Conservation (phyloP, 2,329 filamentous ascomycete genomes). For the Colletotrichum abscissum region DNA sequence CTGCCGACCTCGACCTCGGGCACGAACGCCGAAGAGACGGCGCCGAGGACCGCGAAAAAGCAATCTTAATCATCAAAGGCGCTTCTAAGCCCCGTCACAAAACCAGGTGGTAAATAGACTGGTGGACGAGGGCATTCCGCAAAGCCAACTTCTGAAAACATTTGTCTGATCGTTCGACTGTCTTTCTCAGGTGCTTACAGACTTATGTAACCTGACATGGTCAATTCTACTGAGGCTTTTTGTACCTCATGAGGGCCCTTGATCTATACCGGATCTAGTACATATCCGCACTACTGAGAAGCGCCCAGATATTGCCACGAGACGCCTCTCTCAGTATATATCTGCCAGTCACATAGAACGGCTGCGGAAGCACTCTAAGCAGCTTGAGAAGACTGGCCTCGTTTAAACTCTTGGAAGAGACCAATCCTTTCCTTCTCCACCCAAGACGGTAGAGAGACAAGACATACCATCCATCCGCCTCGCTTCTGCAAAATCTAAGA, state of each 20-base stretch:
- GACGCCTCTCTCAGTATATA: background rate
- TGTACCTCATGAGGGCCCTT: too few relatives aligned
- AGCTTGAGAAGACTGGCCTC: background rate
- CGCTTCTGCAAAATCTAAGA: too few relatives aligned
- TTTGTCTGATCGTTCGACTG: too few relatives aligned
- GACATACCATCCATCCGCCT: too few relatives aligned
- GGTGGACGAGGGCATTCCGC: background rate
- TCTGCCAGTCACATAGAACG: background rate
- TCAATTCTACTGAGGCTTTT: background rate
- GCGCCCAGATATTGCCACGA: background rate
- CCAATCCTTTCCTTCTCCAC: background rate
- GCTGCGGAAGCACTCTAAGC: background rate
- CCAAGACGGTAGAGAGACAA: background rate
- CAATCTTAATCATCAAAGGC: background rate
- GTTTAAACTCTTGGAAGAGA: background rate
- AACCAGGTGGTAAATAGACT: too few relatives aligned
- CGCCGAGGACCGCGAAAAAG: slow-evolving; percentile 1
- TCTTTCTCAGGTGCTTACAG: background rate
- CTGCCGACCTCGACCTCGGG: slow-evolving; percentile 13
- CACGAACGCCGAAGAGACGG: slow-evolving; percentile 23
- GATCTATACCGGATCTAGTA: too few relatives aligned
- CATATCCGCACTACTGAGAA: too few relatives aligned
- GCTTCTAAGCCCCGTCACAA: background rate
- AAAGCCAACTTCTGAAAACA: background rate
- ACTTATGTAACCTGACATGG: background rate